Evolutionary conservation across 2,329 filamentous ascomycete species (phyloP), one percentile per base, ranked within the genome.

Genomic region (Immersiporthe knoxdaviesiana): DNA sequence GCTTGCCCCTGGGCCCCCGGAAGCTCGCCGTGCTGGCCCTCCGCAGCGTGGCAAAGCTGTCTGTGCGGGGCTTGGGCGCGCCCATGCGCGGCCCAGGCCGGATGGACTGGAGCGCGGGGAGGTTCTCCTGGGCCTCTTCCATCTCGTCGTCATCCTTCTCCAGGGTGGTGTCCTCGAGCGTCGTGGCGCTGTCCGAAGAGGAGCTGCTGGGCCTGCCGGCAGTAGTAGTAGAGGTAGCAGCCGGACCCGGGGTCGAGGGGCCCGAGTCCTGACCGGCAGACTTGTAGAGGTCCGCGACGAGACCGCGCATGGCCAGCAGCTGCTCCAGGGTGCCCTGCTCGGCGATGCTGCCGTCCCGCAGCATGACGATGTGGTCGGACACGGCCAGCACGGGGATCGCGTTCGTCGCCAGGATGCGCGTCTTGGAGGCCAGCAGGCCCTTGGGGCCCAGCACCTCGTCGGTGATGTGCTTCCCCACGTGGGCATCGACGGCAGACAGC

Each of bases 401-500:
- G 77, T 99, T 99, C 27, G 96, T 99, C 12, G 96, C 94, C 63
- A 99, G 85, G 67, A 99, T 92, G 73, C 95, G 90, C 8, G 95
- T 97, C 81, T 98, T 98, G 52, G 91, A 88, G 65, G 84, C 87
- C 32, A 99, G 85, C 8, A 99, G 84, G 73, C 96, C 96, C 71
- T 90, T 91, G 5, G 91, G 85, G 16, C 96, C 96, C 47, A 99
- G 88, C 0, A 99, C 96, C 72, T 96, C 93, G 77, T 98, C 92
- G 75, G 97, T 97, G 68, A 99, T 87, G 80, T 99, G 96, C 72
- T 93, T 88, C 63, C 96, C 96, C 70, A 99, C 96, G 77, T 99
- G 96, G 73, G 97, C 95, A 80, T 99, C 96, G n/a, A 99, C 96
- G 0, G 97, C 96, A 21, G 95, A 98, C 14, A 99, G 85, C 71